Base-by-base conservation (phyloP, 2,329 filamentous ascomycete genomes). In the Colletotrichum eremochloae region DNA sequence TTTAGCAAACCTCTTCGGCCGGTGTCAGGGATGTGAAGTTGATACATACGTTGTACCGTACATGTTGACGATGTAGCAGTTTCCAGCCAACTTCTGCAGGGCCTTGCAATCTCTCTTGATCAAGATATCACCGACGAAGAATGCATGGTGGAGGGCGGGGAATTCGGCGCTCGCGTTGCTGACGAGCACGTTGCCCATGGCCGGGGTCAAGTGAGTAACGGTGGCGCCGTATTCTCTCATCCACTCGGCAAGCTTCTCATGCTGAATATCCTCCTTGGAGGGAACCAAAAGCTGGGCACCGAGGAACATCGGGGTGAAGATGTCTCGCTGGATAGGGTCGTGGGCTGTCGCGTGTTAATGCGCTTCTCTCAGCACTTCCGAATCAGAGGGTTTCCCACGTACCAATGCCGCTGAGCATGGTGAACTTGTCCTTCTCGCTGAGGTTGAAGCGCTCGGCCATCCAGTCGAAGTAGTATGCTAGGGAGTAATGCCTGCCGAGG, bases 131-230 rank as follows among this genome's bases (percentile, higher is more conserved):
- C 96, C 96, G 1, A 98, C 96, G 74, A 96, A 98, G 86, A 98
- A 96, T 24, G 92, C 94, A 69, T 90, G 87, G 70, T 92, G 87
- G n/a, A 98, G 86, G 15, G 88, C 86, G 1, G 94, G 92, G 78
- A 98, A 97, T 75, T 93, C 82, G 0, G 94, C 91, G 3, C 85
- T 91, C 33, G 94, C 93, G 75, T 93, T 94, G 55, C 95, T 95
- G n/a, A 96, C 92, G 2, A 98, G 85, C 73, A 98, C 96, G 77
- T 98, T 94, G 67, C 95, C 95, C 95, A 98, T 98, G 69, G 96
- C 96, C 12, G 96, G 96, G 1, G 96, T 99, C 50, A 98, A 84
- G 82, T 98, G 96, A 15, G 93, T 94, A 29, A 95, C 3, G 93
- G 90, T 67, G 88, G 84, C 78, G 93, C 89, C 64, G 92, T 89